Conservation (phyloP, 345 rosid species). For the Melastoma malabathricum region DNA sequence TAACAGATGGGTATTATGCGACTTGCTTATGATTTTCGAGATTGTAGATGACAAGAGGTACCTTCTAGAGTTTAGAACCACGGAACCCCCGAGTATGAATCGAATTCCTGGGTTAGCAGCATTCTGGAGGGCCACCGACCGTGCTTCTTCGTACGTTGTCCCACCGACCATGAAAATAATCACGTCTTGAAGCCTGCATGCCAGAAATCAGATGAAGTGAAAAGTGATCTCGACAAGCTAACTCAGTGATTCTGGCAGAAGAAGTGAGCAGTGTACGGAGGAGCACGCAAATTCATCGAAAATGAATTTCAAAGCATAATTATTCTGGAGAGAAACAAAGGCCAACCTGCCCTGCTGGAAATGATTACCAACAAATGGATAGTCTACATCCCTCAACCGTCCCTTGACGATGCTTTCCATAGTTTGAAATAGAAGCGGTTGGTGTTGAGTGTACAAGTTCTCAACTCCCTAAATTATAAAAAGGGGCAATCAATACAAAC, state of each 20-base stretch:
- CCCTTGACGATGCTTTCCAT: slow-evolving; percentile 94
- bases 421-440: slow-evolving; percentile 85
- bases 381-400: slow-evolving; percentile 82
- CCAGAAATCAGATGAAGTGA: neutral
- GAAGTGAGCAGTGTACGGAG: neutral
- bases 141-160: slow-evolving; percentile 92
- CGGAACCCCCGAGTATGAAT: slow-evolving; percentile 77
- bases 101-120: slow-evolving; percentile 72
- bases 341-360: slow-evolving; percentile 85
- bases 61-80: slow-evolving; percentile 79
- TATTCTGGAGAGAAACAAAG: neutral
- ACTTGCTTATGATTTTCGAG: no score
- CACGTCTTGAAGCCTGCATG: slow-evolving; percentile 82
- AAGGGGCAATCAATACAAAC: slow-evolving; percentile 1
- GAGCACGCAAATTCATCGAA: neutral
- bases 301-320: neutral
- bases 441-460: slow-evolving; percentile 97
- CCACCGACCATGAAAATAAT: slow-evolving; percentile 89
- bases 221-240: neutral
- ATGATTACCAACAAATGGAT: slow-evolving; percentile 89
- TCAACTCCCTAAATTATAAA: slow-evolving; percentile 61
- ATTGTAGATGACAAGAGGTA: slow-evolving; percentile 5
- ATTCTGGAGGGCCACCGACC: slow-evolving; percentile 66
- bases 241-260: slow-evolving; percentile 1
- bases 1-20: neutral